Percentiles rank a stretch among this genome's conserved stretches.
Conservation (phyloP, 2,329 filamentous ascomycete genomes). For the Elsinoe arachidis region DNA sequence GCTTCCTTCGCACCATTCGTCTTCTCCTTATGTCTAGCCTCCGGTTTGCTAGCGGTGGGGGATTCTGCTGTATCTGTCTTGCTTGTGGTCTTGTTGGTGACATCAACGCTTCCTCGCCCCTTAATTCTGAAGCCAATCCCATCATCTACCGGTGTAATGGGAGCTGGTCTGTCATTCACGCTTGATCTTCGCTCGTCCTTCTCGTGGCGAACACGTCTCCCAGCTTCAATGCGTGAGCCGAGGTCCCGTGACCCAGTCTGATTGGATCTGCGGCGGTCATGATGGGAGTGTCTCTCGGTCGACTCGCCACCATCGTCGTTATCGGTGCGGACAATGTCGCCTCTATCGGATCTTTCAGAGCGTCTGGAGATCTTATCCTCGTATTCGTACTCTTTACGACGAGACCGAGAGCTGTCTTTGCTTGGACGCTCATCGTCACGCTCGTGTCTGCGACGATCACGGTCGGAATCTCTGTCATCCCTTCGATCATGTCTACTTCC, state of each 20-base stretch:
- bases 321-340: neutral
- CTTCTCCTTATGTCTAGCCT: conserved; percentile 19
- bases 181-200: conserved; percentile 8
- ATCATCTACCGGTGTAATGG: conserved; percentile 24
- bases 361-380: conserved; percentile 2
- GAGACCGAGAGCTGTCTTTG: conserved; percentile 7
- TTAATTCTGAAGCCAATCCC: conserved; percentile 41
- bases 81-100: neutral
- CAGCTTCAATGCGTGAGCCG: neutral
- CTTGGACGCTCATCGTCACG: conserved; percentile 8
- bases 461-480: conserved; percentile 29
- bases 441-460: conserved; percentile 12
- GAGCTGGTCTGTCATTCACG: conserved; percentile 15
- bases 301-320: neutral
- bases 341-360: neutral
- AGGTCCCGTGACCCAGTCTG: neutral
- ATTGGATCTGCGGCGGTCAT: neutral
- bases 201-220: neutral
- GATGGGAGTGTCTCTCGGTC: neutral
- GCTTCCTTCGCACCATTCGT: conserved; percentile 1
- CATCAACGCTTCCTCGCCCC: conserved; percentile 23
- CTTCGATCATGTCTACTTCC: conserved; percentile 15
- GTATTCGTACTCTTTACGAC: conserved; percentile 12
- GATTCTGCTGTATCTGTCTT: conserved; percentile 11
- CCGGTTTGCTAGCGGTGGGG: conserved; percentile 29